Evolutionary conservation across 1,284 basidiomycete species (phyloP), one percentile per base, ranked within the genome.

Genomic region (Sporisorium iseilematis-ciliati): DNA sequence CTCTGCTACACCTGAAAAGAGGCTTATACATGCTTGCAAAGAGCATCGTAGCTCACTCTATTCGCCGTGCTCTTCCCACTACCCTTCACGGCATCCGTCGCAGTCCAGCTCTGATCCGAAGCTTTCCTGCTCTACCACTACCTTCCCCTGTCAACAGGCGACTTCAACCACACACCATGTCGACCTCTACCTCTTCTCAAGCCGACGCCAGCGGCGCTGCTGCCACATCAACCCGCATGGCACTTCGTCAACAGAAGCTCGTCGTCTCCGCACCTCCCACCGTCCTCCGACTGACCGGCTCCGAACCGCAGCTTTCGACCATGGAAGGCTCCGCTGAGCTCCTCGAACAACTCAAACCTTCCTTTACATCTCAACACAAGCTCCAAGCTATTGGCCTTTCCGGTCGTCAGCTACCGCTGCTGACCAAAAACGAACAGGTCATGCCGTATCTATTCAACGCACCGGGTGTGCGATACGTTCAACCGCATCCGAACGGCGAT

Each of bases 361-460:
- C 25, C 3, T 76, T 76, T 26, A 46, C 55, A 23, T 62, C 62
- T 2, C 20, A 38, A 14, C 65, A 68, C 23, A 41, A 52, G 23
- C 58, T 76, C 7, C 68, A 72, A 49, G 74, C 68, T 42, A 64
- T 76, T 51, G 60, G 49, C 0, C 52, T 72, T 2, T 41, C 69
- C 7, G 74, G 64, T 1, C 61, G 74, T 4, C 58, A 65, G 23
- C 45, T 76, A 3, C 65, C 68, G 3, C 43, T 65, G 4, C 16
- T 76, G 7, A 72, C 62, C 2, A 72, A 72, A 23, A 52, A 72
- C 38, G 53, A 65, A 49, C 2, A 14, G 12, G 38, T 76, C 43
- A 31, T 60, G 45, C 62, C 65, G n/a, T 42, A 68, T 50, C 55
- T 72, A 7, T 76, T 72, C 69, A 68, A 65, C 57, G 68, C 65